Evolutionary conservation across 1,139 yeast genomes (phyloP), one percentile per base, ranked within the genome.

Genomic region (Pneumocystis jirovecii): DNA sequence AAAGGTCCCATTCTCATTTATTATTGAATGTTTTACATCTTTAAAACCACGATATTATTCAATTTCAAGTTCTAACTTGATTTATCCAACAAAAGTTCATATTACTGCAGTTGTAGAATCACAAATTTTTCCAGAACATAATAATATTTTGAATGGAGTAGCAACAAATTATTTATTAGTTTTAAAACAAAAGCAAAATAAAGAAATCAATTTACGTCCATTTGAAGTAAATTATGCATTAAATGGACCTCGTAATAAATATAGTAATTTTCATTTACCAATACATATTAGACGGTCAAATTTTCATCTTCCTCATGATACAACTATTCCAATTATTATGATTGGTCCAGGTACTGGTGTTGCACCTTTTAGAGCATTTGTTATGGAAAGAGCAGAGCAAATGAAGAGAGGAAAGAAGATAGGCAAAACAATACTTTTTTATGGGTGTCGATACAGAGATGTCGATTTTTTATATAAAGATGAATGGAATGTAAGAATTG

Each of bases 291-390:
- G 98, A 78, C 89, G 95, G 77, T 90, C 97, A 8, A 88, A 95
- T 66, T 93, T 93, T 79, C 91, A 89, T 79, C 81, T 93, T 69
- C 98, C 98, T n/a, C 80, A 90, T 19, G 89, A 89, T 73, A 86
- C 95, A 40, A 76, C 83, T 19, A 84, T 86, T 62, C 97, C 98
- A 8, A 82, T 93, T 45, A 89, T 93, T 71, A 84, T 91, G 86
- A 82, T 93, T 74, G 98, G 98, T 56, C 97, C 98, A 63, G 98
- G 98, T 70, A 91, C 97, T 12, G 97, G 97, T 75, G 91, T 91
- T 65, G 97, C 97, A 10, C 97, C 97, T 68, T 89, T 91, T 79
- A 85, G 97, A 77, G 97, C 96, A 1, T 91, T 91, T 71, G 77
- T 91, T 60, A 85, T 95, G 77, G 97, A 91, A 76, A 85, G 93